Conservation (phyloP, 805 yeast species). For the Suhomyces prunicola region DNA sequence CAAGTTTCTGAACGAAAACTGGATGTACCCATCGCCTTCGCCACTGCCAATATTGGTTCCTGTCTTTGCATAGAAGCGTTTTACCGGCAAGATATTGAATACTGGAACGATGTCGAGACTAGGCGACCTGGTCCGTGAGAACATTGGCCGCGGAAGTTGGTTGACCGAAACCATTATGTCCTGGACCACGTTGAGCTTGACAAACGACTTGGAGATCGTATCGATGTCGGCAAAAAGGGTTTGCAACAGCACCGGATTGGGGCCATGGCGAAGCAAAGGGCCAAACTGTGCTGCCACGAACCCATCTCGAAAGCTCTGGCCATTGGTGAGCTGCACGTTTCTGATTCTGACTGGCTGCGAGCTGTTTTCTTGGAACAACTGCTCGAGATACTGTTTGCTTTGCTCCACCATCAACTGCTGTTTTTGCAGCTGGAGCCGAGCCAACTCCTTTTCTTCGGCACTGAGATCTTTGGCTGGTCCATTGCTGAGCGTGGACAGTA, state of each 20-base stretch:
- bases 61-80: constrained; percentile 76
- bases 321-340: constrained; percentile 48
- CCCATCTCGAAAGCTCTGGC: constrained; percentile 42
- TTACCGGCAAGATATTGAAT: constrained; percentile 50
- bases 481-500: constrained; percentile 12
- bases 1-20: constrained; percentile 56
- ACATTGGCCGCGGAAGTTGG: constrained; percentile 16
- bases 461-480: background rate
- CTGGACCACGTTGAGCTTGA: constrained; percentile 42
- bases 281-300: constrained; percentile 47
- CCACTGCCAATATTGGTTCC: constrained; percentile 97
- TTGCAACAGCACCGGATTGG: constrained; percentile 36
- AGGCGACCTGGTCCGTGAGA: constrained; percentile 15
- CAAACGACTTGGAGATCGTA: constrained; percentile 39
- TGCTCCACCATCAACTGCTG: constrained; percentile 32
- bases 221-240: constrained; percentile 43
- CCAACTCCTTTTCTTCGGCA: constrained; percentile 24
- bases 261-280: constrained; percentile 38
- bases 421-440: constrained; percentile 23
- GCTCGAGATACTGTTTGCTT: constrained; percentile 30
- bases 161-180: constrained; percentile 37
- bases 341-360: constrained; percentile 42
- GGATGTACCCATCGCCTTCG: constrained; percentile 91
- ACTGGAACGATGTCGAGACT: constrained; percentile 31
- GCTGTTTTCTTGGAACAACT: constrained; percentile 30